These are phyloP conservation scores for Fusarium lyarnte DNA, from an alignment of 2,329 filamentous ascomycete species.

Conservation along the genomic window DNA sequence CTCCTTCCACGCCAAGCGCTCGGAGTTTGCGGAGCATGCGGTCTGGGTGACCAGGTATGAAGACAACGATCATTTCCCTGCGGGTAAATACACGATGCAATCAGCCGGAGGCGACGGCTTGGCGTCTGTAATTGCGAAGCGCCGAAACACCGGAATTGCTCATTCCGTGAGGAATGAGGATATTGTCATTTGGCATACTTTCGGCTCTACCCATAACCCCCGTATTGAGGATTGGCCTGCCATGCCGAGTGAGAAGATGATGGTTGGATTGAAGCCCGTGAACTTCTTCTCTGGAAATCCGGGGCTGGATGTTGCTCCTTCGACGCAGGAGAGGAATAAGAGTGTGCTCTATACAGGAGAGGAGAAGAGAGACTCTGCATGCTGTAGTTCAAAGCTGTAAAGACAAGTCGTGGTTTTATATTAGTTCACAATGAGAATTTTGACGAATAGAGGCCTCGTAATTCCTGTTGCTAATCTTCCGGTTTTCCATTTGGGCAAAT, in stretches of 20 bases:
- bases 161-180: constrained; percentile 59
- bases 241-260: constrained; percentile 70
- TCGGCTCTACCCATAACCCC: constrained; percentile 71
- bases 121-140: constrained; percentile 42
- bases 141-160: constrained; percentile 39
- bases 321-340: constrained; percentile 48
- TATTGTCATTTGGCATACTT: constrained; percentile 67
- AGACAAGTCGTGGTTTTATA: background rate
- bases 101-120: constrained; percentile 55
- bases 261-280: constrained; percentile 60
- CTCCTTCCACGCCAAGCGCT: constrained; percentile 52
- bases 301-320: constrained; percentile 58
- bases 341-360: constrained; percentile 42
- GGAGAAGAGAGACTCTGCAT: background rate
- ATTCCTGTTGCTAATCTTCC: no score
- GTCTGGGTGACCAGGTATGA: constrained; percentile 57
- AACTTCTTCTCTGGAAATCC: constrained; percentile 65
- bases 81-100: constrained; percentile 57
- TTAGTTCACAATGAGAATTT: background rate
- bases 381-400: background rate
- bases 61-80: constrained; percentile 56
- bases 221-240: constrained; percentile 74
- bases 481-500: no score
- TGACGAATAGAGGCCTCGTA: background rate
- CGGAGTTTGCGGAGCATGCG: constrained; percentile 55